Evolutionary conservation across 2,329 filamentous ascomycete species (phyloP), one percentile per base, ranked within the genome.

Genomic region (Alternaria consortialis): DNA sequence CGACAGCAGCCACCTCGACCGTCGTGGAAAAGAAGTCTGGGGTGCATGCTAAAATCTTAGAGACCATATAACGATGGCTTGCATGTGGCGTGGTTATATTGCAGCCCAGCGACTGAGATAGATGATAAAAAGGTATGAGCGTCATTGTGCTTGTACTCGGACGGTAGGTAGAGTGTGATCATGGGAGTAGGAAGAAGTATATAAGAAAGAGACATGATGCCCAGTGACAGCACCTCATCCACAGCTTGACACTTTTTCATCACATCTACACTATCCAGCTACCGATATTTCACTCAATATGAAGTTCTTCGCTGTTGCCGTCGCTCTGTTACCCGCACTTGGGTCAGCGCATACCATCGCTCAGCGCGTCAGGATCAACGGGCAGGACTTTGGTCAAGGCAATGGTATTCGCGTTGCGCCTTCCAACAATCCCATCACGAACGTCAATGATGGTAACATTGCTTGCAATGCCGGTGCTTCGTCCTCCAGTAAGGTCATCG

Each of bases 351-450:
- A 84, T 63, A 71, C 76, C 51, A 82, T 84, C 67, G 82, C 82
- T 63, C 81, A 83, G 66, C 77, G 77, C 27, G 77, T 87, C 48
- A 69, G 71, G n/a, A 62, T 73, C 36, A 73, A 73, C 43, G 68
- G 64, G 23, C 77, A 74, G 20, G 83, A 86, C 63, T 79, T 84
- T 65, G 84, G 83, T 53, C 80, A 83, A 64, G 79, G 84, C 31
- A 80, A 79, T 62, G 84, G 83, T 13, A 80, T 86, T 55, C 81
- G 84, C 12, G 82, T 83, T 2, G 82, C 84, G 1, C 77, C 73
- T 17, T 81, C 77, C 71, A 84, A 86, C 78, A 80, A 82, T 71
- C 85, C 84, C 1, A 80, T 86, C 56, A 79, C 80, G 58, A 80
- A 83, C 46, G 82, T 85, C 47, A 82, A 80, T 60, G 80, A 82